Conservation (phyloP, 2,329 filamentous ascomycete species). For the Colletotrichum acutatum region DNA sequence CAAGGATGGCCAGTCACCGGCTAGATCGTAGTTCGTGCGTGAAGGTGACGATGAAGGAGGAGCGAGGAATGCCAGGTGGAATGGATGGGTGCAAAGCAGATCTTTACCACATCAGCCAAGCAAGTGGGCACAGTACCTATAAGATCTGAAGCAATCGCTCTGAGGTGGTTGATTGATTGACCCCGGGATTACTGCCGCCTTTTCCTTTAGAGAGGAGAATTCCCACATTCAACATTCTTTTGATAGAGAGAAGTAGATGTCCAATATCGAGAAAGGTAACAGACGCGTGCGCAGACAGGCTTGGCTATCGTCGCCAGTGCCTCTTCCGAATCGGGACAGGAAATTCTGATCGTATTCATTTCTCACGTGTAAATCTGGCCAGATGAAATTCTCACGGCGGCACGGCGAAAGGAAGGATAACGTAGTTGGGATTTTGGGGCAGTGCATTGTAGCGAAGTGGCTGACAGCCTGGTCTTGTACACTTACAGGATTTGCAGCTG, state of each 20-base stretch:
- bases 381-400: neutral
- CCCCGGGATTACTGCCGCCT: neutral
- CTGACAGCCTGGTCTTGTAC: neutral
- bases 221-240: constrained; percentile 6
- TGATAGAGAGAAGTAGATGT: neutral
- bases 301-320: no score
- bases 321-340: no score
- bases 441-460: neutral
- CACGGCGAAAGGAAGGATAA: neutral
- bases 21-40: neutral
- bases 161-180: no score
- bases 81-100: neutral
- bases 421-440: no score
- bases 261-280: neutral
- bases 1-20: neutral
- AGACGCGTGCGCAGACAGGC: neutral
- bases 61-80: neutral
- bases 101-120: neutral
- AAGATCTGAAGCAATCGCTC: neutral
- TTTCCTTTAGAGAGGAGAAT: neutral
- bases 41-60: neutral
- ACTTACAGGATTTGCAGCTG: neutral
- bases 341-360: neutral
- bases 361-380: neutral
- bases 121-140: neutral